These are phyloP conservation scores for Rhododendron mucronatum DNA, from an alignment of 148 eudicot genomes.

Conservation along the genomic window DNA sequence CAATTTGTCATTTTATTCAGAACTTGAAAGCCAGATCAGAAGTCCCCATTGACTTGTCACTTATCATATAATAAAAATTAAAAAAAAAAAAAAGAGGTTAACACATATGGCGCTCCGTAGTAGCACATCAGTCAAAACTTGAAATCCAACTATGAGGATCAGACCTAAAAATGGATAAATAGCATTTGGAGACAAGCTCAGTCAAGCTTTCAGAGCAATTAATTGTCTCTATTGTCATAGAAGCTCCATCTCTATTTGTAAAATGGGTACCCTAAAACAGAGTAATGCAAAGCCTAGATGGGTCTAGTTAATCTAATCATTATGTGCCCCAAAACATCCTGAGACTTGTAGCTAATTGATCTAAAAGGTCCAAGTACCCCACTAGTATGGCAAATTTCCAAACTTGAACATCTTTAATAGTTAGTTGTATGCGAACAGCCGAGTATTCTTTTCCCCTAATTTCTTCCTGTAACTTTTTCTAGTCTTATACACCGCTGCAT, in stretches of 20 bases:
- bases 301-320: too few species aligned
- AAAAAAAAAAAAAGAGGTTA: not conserved
- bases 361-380: not conserved
- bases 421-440: not conserved
- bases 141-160: not conserved
- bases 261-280: not conserved
- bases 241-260: not conserved
- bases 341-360: not conserved
- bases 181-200: conserved; percentile 13
- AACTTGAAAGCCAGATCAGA: not conserved
- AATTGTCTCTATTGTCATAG: not conserved
- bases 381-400: not conserved
- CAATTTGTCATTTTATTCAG: not conserved
- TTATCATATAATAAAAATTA: not conserved
- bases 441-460: not conserved
- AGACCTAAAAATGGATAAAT: not conserved
- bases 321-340: not conserved
- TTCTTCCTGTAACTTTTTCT: not conserved
- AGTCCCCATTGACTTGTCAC: not conserved
- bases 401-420: not conserved
- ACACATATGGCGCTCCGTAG: not conserved
- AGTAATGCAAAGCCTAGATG: not conserved
- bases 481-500: not conserved
- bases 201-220: conserved; percentile 24
- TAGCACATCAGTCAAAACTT: not conserved